These are phyloP conservation scores for Stagonosporopsis cucurbitacearum DNA, from an alignment of 2,329 filamentous ascomycete species.

Conservation along the genomic window DNA sequence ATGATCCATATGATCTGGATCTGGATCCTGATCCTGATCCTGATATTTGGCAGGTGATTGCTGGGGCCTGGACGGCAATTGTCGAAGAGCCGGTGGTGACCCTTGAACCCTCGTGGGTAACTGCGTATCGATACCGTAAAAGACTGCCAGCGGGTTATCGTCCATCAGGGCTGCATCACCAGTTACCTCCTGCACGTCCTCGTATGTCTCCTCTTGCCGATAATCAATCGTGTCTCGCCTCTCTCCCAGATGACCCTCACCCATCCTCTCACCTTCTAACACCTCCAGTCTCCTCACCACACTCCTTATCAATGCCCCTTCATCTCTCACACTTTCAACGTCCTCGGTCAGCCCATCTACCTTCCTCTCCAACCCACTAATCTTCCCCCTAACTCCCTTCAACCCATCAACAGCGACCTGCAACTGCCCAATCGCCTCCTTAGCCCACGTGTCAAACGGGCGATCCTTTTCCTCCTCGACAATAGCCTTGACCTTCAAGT, in stretches of 20 bases:
- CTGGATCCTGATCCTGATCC: neutral
- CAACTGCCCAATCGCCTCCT: slow-evolving; percentile 21
- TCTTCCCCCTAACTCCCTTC: slow-evolving; percentile 25
- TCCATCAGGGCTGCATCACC: neutral
- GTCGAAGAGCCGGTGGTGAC: neutral
- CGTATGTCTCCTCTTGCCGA: neutral
- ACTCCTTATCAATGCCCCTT: slow-evolving; percentile 3
- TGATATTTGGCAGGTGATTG: no score
- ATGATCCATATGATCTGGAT: neutral
- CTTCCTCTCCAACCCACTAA: slow-evolving; percentile 22
- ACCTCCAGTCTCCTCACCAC: slow-evolving; percentile 21
- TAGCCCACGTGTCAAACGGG: slow-evolving; percentile 28
- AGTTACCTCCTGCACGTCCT: neutral
- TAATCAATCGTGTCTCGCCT: neutral
- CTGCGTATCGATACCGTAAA: slow-evolving; percentile 6
- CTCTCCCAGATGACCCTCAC: slow-evolving; percentile 16
- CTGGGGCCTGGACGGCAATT: neutral
- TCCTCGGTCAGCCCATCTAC: slow-evolving; percentile 15
- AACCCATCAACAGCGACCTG: slow-evolving; percentile 25
- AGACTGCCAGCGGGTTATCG: slow-evolving; percentile 7
- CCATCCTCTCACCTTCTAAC: slow-evolving; percentile 18
- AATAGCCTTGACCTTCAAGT: slow-evolving; percentile 32
- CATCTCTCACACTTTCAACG: slow-evolving; percentile 16
- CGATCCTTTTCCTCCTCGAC: slow-evolving; percentile 32
- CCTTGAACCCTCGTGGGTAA: neutral